Base-by-base conservation (phyloP, 2,329 filamentous ascomycete genomes). In the Monilinia fructigena region DNA sequence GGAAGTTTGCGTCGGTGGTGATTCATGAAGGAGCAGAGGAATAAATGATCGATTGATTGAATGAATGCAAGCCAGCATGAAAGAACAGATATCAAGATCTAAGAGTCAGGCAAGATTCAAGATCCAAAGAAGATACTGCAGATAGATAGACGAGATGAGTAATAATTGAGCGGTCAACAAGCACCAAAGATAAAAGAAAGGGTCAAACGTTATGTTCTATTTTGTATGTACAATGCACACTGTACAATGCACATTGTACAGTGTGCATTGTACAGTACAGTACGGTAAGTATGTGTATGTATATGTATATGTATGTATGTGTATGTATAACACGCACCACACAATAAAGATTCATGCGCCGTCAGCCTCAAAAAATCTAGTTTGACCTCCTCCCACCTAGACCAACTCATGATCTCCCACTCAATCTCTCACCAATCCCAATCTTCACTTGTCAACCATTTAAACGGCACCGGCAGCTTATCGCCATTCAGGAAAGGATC, bases 151-250 rank as follows among this genome's bases (percentile, higher is more conserved):
- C 40, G 38, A 50, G 53, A 59, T 31, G 12, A 23, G 50, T 58
- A 23, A 23, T 58, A 50, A 35, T 35, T 35, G 31, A 65, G 63
- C 63, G 63, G 63, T 65, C 63, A 62, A 53, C 45, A 18, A 47
- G n/a, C 12, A 16, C 8, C 40, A 12, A 4, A 42, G 40, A 16
- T 42, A 16, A 42, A 14, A 4, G 12, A 18, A 14, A 18, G 11
- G 31, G 20, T 12, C 20, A 16, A 59, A 31, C 3, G 26, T 48
- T 7, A 35, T 59, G 48, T 54, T 18, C 35, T 35, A 18, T 31
- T 18, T 8, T 47, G 45, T n/a, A 16, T 18, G 6, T 20, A 16
- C 31, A 35, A 5, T 35, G 7, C 4, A 4, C 4, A 3, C 28
- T 28, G 28, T 28, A 28, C 28, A 28, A 6, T 35, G 31, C 5